A percentile compares a stretch with the other conserved stretches of the same genome.
Evolutionary conservation across 306 rosid genomes (phyloP).

Genomic region (Alnus rubra): DNA sequence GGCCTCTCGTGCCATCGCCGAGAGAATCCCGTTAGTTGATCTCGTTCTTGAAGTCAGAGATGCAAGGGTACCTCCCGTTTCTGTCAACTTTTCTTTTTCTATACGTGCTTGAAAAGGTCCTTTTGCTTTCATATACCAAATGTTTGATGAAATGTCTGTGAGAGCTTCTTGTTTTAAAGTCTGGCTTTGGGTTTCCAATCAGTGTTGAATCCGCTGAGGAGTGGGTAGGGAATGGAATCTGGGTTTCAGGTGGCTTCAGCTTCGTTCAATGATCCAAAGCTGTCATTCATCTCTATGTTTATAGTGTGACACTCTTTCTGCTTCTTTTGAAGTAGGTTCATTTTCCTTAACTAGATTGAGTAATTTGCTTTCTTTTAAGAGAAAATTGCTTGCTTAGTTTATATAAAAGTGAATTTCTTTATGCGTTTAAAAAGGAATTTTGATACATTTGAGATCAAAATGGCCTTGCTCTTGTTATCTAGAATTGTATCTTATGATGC

Average conservation of each 20-base stretch:
- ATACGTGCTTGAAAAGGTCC: neutral
- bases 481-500: neutral
- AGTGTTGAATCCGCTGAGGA: neutral
- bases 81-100: neutral
- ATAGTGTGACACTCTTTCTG: neutral
- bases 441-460: neutral
- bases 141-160: constrained; percentile 38
- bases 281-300: neutral
- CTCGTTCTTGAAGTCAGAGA: constrained; percentile 71
- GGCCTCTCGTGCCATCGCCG: constrained; percentile 63
- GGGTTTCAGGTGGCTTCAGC: neutral
- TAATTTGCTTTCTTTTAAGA: neutral
- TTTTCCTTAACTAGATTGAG: neutral
- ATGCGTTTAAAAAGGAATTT: neutral
- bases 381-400: neutral
- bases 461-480: neutral
- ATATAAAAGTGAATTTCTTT: neutral
- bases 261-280: neutral
- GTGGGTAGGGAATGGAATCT: neutral
- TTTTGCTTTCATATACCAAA: neutral
- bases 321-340: neutral
- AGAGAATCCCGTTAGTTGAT: constrained; percentile 69
- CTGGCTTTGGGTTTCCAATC: neutral
- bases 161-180: neutral
- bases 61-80: constrained; percentile 54